phyloP scores from a whole-genome alignment of 2,329 filamentous ascomycete species.

The Calonectria henricotiae region DNA sequence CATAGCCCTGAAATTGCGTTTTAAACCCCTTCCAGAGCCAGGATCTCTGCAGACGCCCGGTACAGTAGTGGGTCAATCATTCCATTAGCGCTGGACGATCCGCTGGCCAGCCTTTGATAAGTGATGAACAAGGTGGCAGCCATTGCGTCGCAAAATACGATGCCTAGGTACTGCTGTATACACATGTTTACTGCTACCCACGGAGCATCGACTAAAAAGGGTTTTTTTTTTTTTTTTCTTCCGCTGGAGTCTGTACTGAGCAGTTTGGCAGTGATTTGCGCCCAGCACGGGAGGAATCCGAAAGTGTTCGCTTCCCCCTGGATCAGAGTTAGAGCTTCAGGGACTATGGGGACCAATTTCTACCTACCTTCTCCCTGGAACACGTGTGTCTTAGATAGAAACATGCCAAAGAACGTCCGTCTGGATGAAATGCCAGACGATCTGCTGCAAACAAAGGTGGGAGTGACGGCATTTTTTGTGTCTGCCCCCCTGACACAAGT shows the following conservation, averaged over 20 bases:
- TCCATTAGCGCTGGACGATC: slow-evolving; percentile 42
- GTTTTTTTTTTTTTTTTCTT: slow-evolving; percentile 4
- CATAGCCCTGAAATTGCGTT: slow-evolving; percentile 42
- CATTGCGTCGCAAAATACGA: slow-evolving; percentile 32
- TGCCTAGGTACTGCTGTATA: slow-evolving; percentile 15
- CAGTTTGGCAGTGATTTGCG: not conserved
- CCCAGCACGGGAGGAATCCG: not conserved
- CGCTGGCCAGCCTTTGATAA: slow-evolving; percentile 29
- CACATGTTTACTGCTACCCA: not conserved
- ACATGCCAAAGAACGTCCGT: slow-evolving; percentile 3
- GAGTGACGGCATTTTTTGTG: slow-evolving; percentile 23
- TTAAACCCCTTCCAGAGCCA: slow-evolving; percentile 38
- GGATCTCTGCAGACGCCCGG: slow-evolving; percentile 40
- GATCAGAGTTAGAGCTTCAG: not conserved
- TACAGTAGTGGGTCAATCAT: slow-evolving; percentile 41
- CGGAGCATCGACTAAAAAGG: not conserved
- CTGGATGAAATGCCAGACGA: slow-evolving; percentile 14
- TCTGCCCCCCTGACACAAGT: slow-evolving; percentile 36
- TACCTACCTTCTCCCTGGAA: not conserved
- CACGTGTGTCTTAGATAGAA: slow-evolving; percentile 11
- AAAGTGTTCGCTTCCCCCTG: not conserved
- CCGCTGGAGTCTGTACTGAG: not conserved
- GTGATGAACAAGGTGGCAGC: slow-evolving; percentile 32
- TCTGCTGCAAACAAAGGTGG: slow-evolving; percentile 12
- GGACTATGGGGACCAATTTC: not conserved